Conservation (phyloP, 305 asterid species). For the Fraxinus platypoda region DNA sequence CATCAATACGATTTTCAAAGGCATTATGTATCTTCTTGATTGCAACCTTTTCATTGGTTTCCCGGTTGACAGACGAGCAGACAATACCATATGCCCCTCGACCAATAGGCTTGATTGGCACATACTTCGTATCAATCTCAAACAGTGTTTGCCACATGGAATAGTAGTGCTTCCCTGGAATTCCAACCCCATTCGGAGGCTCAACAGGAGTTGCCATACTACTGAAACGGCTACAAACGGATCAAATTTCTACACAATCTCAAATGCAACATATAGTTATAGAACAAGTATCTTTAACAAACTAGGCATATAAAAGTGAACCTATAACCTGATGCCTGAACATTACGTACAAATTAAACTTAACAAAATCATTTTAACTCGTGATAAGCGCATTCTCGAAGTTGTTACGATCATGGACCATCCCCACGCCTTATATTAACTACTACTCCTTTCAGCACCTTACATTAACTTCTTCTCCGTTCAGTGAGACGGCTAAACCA, state of each 20-base stretch:
- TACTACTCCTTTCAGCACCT: constrained; percentile 8
- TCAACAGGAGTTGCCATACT: constrained; percentile 64
- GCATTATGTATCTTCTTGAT: constrained; percentile 15
- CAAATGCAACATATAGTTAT: background rate
- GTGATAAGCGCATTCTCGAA: background rate
- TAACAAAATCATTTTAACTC: background rate
- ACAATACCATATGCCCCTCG: constrained; percentile 17
- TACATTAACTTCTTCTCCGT: background rate
- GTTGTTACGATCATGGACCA: background rate
- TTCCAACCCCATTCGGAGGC: constrained; percentile 48
- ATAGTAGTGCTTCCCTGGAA: constrained; percentile 53
- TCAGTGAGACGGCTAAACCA: background rate
- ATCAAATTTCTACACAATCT: background rate
- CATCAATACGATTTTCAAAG: constrained; percentile 17
- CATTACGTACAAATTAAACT: background rate
- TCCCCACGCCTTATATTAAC: background rate
- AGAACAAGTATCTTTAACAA: background rate
- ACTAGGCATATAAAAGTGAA: background rate
- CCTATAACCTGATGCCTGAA: background rate
- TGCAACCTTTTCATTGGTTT: constrained; percentile 16
- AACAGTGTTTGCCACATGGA: constrained; percentile 62
- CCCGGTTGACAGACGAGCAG: constrained; percentile 6
- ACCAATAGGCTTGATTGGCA: constrained; percentile 48
- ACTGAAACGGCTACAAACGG: constrained; percentile 14
- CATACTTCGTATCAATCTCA: constrained; percentile 54